Conservation (phyloP, 2,329 filamentous ascomycete genomes). For the Dactylella cylindrospora region DNA sequence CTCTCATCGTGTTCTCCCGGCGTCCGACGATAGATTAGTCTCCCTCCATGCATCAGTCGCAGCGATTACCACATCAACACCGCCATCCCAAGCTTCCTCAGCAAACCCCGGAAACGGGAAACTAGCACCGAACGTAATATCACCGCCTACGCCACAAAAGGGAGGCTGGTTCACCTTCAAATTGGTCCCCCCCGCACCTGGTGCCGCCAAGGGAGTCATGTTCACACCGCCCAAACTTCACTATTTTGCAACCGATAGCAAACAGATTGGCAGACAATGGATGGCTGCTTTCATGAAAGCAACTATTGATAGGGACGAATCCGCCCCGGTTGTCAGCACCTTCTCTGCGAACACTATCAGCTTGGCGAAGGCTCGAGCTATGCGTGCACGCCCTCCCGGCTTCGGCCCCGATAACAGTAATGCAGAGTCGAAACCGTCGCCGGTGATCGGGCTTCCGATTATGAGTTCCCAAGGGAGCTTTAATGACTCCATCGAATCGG, state of each 20-base stretch:
- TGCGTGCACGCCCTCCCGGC: slow-evolving; percentile 83
- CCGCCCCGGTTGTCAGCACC: slow-evolving; percentile 77
- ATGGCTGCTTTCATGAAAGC: slow-evolving; percentile 99
- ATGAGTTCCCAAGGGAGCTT: slow-evolving; percentile 44
- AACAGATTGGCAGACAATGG: slow-evolving; percentile 87
- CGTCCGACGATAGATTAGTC: slow-evolving; percentile 86
- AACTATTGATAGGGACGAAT: slow-evolving; percentile 89
- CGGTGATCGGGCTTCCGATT: slow-evolving; percentile 28
- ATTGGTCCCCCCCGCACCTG: slow-evolving; percentile 83
- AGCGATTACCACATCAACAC: slow-evolving; percentile 68
- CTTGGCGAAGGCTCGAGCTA: slow-evolving; percentile 79
- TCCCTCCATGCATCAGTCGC: slow-evolving; percentile 90
- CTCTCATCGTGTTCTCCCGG: slow-evolving; percentile 92
- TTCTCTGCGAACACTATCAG: slow-evolving; percentile 98
- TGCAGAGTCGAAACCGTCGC: slow-evolving; percentile 22
- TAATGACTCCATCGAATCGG: slow-evolving; percentile 43
- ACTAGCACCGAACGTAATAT: slow-evolving; percentile 38
- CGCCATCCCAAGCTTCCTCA: slow-evolving; percentile 60
- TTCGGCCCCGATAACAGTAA: slow-evolving; percentile 28
- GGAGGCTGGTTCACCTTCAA: slow-evolving; percentile 96
- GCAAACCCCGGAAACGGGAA: slow-evolving; percentile 54
- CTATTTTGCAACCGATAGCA: slow-evolving; percentile 92
- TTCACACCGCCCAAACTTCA: slow-evolving; percentile 98
- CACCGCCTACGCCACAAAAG: slow-evolving; percentile 53
- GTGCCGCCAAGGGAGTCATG: slow-evolving; percentile 84